phyloP scores from a whole-genome alignment of 1,139 yeast species.

The Candida pseudocylindracea region DNA sequence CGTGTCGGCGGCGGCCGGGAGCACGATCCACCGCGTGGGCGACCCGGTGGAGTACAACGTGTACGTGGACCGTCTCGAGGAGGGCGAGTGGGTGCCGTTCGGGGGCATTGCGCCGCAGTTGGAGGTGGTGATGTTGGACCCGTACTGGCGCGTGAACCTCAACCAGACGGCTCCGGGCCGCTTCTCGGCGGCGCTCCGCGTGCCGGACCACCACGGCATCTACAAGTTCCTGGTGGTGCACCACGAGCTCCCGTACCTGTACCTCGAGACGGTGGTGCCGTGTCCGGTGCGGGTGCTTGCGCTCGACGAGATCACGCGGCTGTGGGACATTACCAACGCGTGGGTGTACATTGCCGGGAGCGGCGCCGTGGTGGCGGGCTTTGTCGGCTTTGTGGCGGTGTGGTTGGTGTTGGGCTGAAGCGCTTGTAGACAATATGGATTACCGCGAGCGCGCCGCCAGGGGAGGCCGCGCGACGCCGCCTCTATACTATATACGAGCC shows the following conservation, averaged over 20 bases:
- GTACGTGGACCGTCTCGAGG: conserved; percentile 40
- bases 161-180: conserved; percentile 17
- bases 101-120: conserved; percentile 46
- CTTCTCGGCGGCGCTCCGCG: conserved; percentile 25
- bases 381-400: conserved; percentile 52
- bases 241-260: conserved; percentile 59
- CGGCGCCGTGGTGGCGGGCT: conserved; percentile 42
- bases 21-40: conserved; percentile 41
- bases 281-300: conserved; percentile 63
- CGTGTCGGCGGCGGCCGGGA: conserved; percentile 16
- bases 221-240: conserved; percentile 72
- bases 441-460: no score
- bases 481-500: no score
- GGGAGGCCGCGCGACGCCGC: no score
- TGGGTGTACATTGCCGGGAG: conserved; percentile 78
- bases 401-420: conserved; percentile 22
- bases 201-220: conserved; percentile 96
- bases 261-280: conserved; percentile 48
- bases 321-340: conserved; percentile 83
- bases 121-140: conserved; percentile 81
- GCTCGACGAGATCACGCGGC: conserved; percentile 83
- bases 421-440: no score
- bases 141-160: conserved; percentile 66
- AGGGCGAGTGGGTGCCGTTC: conserved; percentile 51
- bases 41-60: conserved; percentile 47